These are phyloP conservation scores for Usnea hakonensis DNA, from an alignment of 495 filamentous ascomycete species.

Conservation along the genomic window DNA sequence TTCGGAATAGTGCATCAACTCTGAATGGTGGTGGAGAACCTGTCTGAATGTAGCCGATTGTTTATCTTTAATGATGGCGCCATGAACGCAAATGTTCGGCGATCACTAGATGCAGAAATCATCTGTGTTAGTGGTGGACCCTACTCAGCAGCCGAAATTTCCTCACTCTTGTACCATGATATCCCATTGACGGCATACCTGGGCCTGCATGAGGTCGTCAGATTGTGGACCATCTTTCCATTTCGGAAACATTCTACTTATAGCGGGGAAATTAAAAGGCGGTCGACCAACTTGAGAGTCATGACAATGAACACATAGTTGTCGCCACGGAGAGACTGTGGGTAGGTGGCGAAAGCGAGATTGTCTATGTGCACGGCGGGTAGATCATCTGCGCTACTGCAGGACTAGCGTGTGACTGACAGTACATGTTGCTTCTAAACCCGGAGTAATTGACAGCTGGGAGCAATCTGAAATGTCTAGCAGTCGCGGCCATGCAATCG, in stretches of 20 bases:
- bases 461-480: not conserved
- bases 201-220: not conserved
- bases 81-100: not conserved
- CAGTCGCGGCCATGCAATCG: not conserved
- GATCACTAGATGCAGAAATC: not conserved
- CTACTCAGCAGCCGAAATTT: not conserved
- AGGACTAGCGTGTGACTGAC: not conserved
- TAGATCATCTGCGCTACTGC: not conserved
- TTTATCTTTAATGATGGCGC: not conserved
- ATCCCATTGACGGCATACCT: not conserved
- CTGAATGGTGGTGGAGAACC: not conserved
- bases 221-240: not conserved
- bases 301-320: not conserved
- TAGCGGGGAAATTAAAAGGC: too few relatives aligned
- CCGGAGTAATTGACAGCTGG: not conserved
- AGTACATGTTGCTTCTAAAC: not conserved
- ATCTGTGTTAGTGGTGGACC: not conserved
- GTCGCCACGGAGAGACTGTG: not conserved
- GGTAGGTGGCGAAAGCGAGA: not conserved
- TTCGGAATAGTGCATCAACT: not conserved
- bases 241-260: too few relatives aligned
- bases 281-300: too few relatives aligned
- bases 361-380: not conserved
- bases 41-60: not conserved
- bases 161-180: not conserved